These are phyloP conservation scores for Coemansia furcata DNA, from an alignment of 192 early-diverging fungal species.

Conservation along the genomic window DNA sequence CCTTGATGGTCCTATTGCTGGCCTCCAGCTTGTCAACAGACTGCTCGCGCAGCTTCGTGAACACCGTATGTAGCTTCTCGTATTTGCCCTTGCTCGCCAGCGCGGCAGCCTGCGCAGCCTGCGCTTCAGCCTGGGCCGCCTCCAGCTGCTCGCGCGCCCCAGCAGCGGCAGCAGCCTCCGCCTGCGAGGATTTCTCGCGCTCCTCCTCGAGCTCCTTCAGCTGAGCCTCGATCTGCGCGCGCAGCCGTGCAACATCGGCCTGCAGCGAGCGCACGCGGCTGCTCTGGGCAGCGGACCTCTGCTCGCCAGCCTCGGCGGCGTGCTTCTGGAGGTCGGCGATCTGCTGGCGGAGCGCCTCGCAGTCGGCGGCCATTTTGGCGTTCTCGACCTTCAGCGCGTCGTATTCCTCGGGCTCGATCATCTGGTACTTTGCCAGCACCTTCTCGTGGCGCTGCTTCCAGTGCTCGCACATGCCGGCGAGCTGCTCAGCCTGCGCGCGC, in stretches of 20 bases:
- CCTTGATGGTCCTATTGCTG: slow-evolving; percentile 14
- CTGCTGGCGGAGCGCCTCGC: slow-evolving; percentile 7
- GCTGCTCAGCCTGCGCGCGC: slow-evolving; percentile 52
- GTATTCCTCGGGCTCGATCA: slow-evolving; percentile 78
- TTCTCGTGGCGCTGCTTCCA: slow-evolving; percentile 74
- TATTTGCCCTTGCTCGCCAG: slow-evolving; percentile 28
- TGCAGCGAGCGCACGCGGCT: slow-evolving; percentile 5
- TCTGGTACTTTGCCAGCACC: slow-evolving; percentile 73
- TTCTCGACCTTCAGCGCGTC: slow-evolving; percentile 61
- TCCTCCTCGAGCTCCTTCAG: slow-evolving; percentile 1
- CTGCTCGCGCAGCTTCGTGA: slow-evolving; percentile 46
- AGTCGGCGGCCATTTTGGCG: slow-evolving; percentile 25
- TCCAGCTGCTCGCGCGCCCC: slow-evolving; percentile 5
- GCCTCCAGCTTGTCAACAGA: slow-evolving; percentile 32
- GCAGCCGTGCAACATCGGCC: slow-evolving; percentile 20
- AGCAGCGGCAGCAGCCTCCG: not conserved
- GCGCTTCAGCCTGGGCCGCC: not conserved
- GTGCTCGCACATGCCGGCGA: slow-evolving; percentile 62
- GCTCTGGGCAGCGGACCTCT: slow-evolving; percentile 11
- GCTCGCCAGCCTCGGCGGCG: not conserved
- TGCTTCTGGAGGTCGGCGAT: slow-evolving; percentile 10
- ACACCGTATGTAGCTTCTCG: slow-evolving; percentile 26
- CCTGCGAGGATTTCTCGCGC: not conserved
- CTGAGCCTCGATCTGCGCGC: slow-evolving; percentile 10
- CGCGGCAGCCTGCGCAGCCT: slow-evolving; percentile 1